Base-by-base conservation (phyloP, 2,329 filamentous ascomycete genomes). In the Curvularia spicifera region DNA sequence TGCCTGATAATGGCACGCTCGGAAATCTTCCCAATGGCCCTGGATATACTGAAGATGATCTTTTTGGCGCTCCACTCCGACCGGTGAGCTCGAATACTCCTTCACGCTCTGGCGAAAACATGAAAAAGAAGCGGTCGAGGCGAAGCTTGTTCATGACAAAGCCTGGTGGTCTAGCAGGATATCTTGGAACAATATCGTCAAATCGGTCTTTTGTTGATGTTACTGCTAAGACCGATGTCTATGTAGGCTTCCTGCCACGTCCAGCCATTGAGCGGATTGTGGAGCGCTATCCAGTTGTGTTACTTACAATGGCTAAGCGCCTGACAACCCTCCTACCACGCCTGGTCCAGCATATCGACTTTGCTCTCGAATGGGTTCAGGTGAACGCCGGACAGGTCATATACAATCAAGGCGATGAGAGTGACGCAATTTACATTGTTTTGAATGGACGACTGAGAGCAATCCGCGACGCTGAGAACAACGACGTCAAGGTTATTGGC, bases 401-500 rank as follows among this genome's bases (percentile, higher is more conserved):
- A 35, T 97, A 96, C 74, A 91, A 96, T 65, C 91, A 96, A 76
- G 89, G 89, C 2, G 93, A 99, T 65, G 95, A 98, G 65, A 99
- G 95, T 70, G 95, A 99, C 76, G 94, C 96, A 1, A 99, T 99
- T 40, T 99, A 98, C 70, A 93, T 99, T 60, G 95, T 99, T 1
- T 84, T 99, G 15, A 99, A 99, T 67, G 95, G 95, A 9, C 90
- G 95, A 15, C 79, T 99, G 18, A 86, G 96, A 54, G 85, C 94
- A 0, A 90, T 99, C 0, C 85, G 93, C 59, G 93, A 97, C 68
- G 87, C 87, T 13, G 87, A 90, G 46, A 89, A 91, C 63, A 92
- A 92, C 0, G 90, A 89, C 2, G 89, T 97, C 79, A 90, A 89
- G 45, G 93, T 96, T 12, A 86, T 92, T 50, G 94, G 92, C 12